These are phyloP conservation scores for Stramenopiles sp. DNA, from an alignment of 352 stramenopile genomes.

Conservation along the genomic window DNA sequence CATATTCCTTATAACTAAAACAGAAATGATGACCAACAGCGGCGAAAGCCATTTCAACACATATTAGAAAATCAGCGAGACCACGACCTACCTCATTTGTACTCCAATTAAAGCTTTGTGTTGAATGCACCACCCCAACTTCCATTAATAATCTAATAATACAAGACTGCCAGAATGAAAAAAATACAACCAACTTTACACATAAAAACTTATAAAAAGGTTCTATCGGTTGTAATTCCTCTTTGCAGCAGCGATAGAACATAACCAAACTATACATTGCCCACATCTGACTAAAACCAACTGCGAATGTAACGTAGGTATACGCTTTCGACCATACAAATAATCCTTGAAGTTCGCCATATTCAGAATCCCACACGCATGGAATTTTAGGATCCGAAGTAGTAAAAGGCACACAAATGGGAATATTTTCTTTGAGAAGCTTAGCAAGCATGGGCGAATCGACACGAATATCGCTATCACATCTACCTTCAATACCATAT, in stretches of 20 bases:
- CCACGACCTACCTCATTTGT: conserved; percentile 36
- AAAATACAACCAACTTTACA: conserved; percentile 73
- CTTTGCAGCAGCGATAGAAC: conserved; percentile 42
- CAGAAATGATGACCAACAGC: conserved; percentile 54
- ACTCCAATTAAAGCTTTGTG: conserved; percentile 26
- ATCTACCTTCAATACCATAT: no score
- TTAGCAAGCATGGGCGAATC: no score
- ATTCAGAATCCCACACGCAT: conserved; percentile 62
- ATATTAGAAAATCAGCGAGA: conserved; percentile 68
- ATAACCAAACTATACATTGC: conserved; percentile 62
- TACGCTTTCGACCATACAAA: conserved; percentile 50
- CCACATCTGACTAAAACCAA: conserved; percentile 47
- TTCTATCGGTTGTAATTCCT: conserved; percentile 40
- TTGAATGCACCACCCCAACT: conserved; percentile 29
- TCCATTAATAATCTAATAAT: conserved; percentile 29
- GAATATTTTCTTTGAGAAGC: conserved; percentile 17
- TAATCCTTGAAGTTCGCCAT: no score
- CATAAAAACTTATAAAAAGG: conserved; percentile 60
- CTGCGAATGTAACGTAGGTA: conserved; percentile 33
- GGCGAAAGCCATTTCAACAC: conserved; percentile 63
- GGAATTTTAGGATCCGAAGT: conserved; percentile 40
- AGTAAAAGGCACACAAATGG: conserved; percentile 29
- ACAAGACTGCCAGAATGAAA: conserved; percentile 58
- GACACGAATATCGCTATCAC: no score
- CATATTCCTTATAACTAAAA: conserved; percentile 47